A percentile compares a stretch with the other conserved stretches of the same genome.
Conservation (phyloP, 106 monocot species). For the Acorus gramineus region DNA sequence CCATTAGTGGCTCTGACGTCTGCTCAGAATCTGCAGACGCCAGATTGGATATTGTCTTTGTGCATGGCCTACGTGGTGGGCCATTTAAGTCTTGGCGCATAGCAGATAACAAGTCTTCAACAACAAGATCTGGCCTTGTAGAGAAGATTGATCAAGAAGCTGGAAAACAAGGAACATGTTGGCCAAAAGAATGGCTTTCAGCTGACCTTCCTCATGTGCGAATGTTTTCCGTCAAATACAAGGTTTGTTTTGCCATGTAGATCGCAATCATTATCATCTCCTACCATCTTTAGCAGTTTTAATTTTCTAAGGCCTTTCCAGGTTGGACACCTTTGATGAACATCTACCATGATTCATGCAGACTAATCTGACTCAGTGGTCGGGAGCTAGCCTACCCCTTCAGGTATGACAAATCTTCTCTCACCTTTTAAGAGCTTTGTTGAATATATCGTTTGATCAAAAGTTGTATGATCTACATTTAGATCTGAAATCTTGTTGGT, state of each 20-base stretch:
- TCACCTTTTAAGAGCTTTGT: neutral
- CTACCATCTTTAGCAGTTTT: conserved; percentile 15
- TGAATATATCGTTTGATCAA: too few species aligned
- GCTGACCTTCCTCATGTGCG: conserved; percentile 80
- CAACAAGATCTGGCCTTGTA: conserved; percentile 77
- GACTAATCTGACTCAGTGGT: conserved; percentile 97
- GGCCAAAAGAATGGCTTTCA: conserved; percentile 96
- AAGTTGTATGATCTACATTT: too few species aligned
- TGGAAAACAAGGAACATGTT: conserved; percentile 90
- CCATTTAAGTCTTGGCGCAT: conserved; percentile 99
- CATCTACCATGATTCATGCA: conserved; percentile 52
- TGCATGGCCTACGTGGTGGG: conserved; percentile 95
- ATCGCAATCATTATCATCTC: neutral
- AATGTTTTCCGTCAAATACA: conserved; percentile 81
- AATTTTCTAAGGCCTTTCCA: conserved; percentile 20
- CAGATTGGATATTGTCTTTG: conserved; percentile 73
- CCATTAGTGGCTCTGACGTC: conserved; percentile 12
- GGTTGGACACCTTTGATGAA: conserved; percentile 25
- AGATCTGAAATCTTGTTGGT: too few species aligned
- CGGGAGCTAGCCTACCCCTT: conserved; percentile 97
- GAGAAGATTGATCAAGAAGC: conserved; percentile 96
- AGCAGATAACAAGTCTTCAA: conserved; percentile 84
- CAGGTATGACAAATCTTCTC: conserved; percentile 51
- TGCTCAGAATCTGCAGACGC: conserved; percentile 14
- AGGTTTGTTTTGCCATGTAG: conserved; percentile 36